phyloP scores from a whole-genome alignment of 345 rosid genomes.

The Arabis hirsuta region DNA sequence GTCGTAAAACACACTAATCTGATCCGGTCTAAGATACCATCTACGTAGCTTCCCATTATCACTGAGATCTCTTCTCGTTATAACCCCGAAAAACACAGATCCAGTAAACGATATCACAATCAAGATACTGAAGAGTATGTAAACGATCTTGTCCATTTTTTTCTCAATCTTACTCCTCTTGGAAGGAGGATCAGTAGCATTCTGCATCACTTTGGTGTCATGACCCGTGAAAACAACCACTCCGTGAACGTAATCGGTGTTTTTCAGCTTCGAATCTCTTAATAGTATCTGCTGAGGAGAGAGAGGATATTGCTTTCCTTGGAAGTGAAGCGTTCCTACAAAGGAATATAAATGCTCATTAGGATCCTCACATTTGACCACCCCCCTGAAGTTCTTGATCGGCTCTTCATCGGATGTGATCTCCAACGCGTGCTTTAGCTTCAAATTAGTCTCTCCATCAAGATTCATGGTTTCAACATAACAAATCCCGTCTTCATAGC shows the following conservation, averaged over 20 bases:
- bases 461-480: slow-evolving; percentile 95
- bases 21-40: slow-evolving; percentile 88
- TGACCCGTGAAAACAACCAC: slow-evolving; percentile 91
- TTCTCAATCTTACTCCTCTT: slow-evolving; percentile 90
- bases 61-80: slow-evolving; percentile 58
- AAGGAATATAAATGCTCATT: slow-evolving; percentile 77
- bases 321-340: slow-evolving; percentile 65
- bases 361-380: slow-evolving; percentile 84
- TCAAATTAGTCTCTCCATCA: slow-evolving; percentile 92
- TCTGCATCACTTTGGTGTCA: slow-evolving; percentile 96
- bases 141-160: slow-evolving; percentile 88
- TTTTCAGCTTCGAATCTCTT: slow-evolving; percentile 82
- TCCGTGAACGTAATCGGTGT: slow-evolving; percentile 70
- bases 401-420: slow-evolving; percentile 57
- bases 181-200: slow-evolving; percentile 81
- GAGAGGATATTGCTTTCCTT: slow-evolving; percentile 52
- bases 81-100: slow-evolving; percentile 66
- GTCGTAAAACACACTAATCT: slow-evolving; percentile 61
- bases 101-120: slow-evolving; percentile 69
- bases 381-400: slow-evolving; percentile 50
- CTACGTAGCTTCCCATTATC: slow-evolving; percentile 53
- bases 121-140: slow-evolving; percentile 75
- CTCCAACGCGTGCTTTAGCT: slow-evolving; percentile 76
- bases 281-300: slow-evolving; percentile 78
- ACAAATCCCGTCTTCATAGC: slow-evolving; percentile 76